These are phyloP conservation scores for Rubia yunnanensis DNA, from an alignment of 257 asterid genomes.

Conservation along the genomic window DNA sequence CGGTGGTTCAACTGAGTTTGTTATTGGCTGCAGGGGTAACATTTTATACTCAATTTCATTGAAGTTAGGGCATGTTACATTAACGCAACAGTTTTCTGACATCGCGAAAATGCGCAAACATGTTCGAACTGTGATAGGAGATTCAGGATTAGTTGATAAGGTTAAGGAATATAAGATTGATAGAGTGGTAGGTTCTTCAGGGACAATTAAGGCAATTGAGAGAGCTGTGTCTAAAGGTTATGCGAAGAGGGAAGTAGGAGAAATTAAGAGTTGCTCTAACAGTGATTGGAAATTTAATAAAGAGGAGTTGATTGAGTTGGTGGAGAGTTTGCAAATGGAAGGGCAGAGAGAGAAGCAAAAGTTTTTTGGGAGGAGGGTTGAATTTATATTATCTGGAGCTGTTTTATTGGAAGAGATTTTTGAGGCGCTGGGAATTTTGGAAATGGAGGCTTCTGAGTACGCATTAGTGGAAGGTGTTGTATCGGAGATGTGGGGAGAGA, in stretches of 20 bases:
- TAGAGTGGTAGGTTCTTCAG: conserved; percentile 60
- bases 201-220: conserved; percentile 66
- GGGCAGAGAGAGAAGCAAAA: conserved; percentile 31
- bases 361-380: conserved; percentile 46
- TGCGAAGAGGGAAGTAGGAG: conserved; percentile 24
- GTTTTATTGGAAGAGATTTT: conserved; percentile 57
- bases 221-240: conserved; percentile 50
- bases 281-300: conserved; percentile 64
- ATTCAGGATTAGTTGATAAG: conserved; percentile 38
- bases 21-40: conserved; percentile 44
- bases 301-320: conserved; percentile 46
- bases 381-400: conserved; percentile 59
- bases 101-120: conserved; percentile 37
- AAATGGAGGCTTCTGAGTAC: conserved; percentile 65
- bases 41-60: conserved; percentile 45
- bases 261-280: conserved; percentile 24
- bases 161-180: conserved; percentile 40
- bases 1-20: conserved; percentile 78
- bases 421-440: conserved; percentile 43
- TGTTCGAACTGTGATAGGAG: conserved; percentile 27
- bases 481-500: conserved; percentile 48
- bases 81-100: conserved; percentile 34
- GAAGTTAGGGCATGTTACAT: conserved; percentile 64
- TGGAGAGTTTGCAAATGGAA: conserved; percentile 37
- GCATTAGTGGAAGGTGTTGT: conserved; percentile 77